Evolutionary conservation across 2,329 filamentous ascomycete species (phyloP).

Genomic region (Cladophialophora carrionii): DNA sequence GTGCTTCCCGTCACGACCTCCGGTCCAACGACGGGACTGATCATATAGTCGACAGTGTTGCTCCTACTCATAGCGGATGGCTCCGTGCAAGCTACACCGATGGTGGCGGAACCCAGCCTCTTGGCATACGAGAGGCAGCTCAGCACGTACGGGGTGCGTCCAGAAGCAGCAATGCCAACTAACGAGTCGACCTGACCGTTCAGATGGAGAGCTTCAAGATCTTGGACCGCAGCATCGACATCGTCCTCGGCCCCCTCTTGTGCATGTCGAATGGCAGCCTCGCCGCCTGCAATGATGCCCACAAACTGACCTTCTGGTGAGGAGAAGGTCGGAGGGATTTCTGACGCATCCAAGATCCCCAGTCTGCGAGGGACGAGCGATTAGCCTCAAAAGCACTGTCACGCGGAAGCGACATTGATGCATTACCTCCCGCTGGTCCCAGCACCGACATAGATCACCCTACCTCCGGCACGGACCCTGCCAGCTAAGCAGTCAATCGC

Average conservation of each 20-base stretch:
- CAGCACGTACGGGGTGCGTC: conserved; percentile 49
- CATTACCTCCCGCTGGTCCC: conserved; percentile 50
- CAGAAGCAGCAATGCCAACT: conserved; percentile 52
- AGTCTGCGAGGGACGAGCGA: conserved; percentile 39
- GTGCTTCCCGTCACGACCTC: conserved; percentile 54
- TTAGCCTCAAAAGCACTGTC: conserved; percentile 15
- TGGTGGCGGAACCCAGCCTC: conserved; percentile 44
- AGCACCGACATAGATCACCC: conserved; percentile 49
- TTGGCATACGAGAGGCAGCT: conserved; percentile 47
- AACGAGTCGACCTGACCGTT: conserved; percentile 44
- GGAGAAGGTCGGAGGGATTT: conserved; percentile 50
- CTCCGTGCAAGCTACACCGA: conserved; percentile 47
- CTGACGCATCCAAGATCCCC: conserved; percentile 49
- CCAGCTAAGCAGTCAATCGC: conserved; percentile 44
- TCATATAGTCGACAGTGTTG: conserved; percentile 42
- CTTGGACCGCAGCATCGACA: conserved; percentile 40
- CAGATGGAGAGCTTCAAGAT: conserved; percentile 42
- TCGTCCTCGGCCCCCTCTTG: conserved; percentile 51
- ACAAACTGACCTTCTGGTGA: conserved; percentile 48
- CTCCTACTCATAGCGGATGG: conserved; percentile 43
- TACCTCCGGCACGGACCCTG: conserved; percentile 43
- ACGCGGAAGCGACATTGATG: background rate
- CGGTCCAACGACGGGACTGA: conserved; percentile 48
- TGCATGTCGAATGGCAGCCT: conserved; percentile 47
- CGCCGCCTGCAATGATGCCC: conserved; percentile 50